Conservation (phyloP, 495 filamentous ascomycete species). For the Aspergillus haitiensis region DNA sequence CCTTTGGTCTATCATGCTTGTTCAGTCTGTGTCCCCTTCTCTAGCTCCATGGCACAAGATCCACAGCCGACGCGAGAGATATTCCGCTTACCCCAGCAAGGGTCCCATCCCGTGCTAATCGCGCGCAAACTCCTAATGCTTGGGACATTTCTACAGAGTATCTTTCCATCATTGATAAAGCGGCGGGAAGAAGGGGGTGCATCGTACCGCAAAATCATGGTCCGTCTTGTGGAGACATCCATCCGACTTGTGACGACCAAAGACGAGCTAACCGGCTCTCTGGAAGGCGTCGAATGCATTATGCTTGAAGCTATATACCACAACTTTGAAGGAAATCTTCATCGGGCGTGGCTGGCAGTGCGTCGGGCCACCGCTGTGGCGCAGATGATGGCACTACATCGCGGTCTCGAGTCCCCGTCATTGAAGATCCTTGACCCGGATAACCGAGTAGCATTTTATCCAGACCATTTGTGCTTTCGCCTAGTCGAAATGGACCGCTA, state of each 20-base stretch:
- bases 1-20: slow-evolving; percentile 29
- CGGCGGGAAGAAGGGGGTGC: neutral
- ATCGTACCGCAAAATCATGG: slow-evolving; percentile 31
- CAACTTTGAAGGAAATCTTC: slow-evolving; percentile 47
- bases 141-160: slow-evolving; percentile 41
- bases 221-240: slow-evolving; percentile 36
- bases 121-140: slow-evolving; percentile 49
- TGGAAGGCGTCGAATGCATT: slow-evolving; percentile 53
- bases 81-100: slow-evolving; percentile 35
- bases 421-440: slow-evolving; percentile 22
- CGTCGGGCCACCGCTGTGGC: slow-evolving; percentile 35
- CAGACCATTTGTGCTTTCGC: slow-evolving; percentile 31
- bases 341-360: slow-evolving; percentile 41
- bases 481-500: slow-evolving; percentile 43
- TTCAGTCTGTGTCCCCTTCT: slow-evolving; percentile 29
- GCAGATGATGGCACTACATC: slow-evolving; percentile 15
- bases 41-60: slow-evolving; percentile 1
- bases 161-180: slow-evolving; percentile 27
- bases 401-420: neutral
- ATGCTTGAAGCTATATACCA: slow-evolving; percentile 51
- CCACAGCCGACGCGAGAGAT: slow-evolving; percentile 29
- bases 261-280: slow-evolving; percentile 43
- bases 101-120: slow-evolving; percentile 46
- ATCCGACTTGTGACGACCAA: slow-evolving; percentile 45
- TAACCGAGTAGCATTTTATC: slow-evolving; percentile 16